Conservation (phyloP, 331 rosid species). For the Telfairia occidentalis region DNA sequence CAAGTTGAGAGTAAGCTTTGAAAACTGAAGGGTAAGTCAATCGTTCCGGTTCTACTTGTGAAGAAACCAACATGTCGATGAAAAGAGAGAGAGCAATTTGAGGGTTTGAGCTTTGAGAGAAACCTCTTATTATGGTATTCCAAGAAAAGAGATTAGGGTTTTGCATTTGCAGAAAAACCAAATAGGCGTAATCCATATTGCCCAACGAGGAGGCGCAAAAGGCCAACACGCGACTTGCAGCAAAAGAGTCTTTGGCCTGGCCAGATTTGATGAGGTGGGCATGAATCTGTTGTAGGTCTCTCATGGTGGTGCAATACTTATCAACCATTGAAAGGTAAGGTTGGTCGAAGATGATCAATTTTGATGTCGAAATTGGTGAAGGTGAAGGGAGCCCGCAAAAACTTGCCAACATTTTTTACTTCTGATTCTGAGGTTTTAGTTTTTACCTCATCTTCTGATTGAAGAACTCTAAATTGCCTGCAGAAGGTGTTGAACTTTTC, state of each 20-base stretch:
- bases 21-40: slow-evolving; percentile 82
- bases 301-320: slow-evolving; percentile 55
- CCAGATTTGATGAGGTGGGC: slow-evolving; percentile 65
- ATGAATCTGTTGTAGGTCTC: slow-evolving; percentile 47
- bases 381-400: slow-evolving; percentile 32
- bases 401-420: slow-evolving; percentile 27
- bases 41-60: slow-evolving; percentile 35
- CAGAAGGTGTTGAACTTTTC: background rate
- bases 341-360: slow-evolving; percentile 49
- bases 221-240: slow-evolving; percentile 52
- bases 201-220: slow-evolving; percentile 57
- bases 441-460: background rate
- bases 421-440: slow-evolving; percentile 10
- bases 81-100: slow-evolving; percentile 46
- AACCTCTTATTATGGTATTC: slow-evolving; percentile 40
- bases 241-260: slow-evolving; percentile 33
- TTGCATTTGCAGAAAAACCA: slow-evolving; percentile 37
- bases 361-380: slow-evolving; percentile 49
- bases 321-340: slow-evolving; percentile 61
- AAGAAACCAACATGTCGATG: slow-evolving; percentile 49
- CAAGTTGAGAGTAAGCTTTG: slow-evolving; percentile 67
- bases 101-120: slow-evolving; percentile 45
- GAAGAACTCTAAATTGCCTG: background rate
- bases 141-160: slow-evolving; percentile 55
- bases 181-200: slow-evolving; percentile 55